Evolutionary conservation across 2,329 filamentous ascomycete species (phyloP).

Genomic region (Xylariaceae sp.): DNA sequence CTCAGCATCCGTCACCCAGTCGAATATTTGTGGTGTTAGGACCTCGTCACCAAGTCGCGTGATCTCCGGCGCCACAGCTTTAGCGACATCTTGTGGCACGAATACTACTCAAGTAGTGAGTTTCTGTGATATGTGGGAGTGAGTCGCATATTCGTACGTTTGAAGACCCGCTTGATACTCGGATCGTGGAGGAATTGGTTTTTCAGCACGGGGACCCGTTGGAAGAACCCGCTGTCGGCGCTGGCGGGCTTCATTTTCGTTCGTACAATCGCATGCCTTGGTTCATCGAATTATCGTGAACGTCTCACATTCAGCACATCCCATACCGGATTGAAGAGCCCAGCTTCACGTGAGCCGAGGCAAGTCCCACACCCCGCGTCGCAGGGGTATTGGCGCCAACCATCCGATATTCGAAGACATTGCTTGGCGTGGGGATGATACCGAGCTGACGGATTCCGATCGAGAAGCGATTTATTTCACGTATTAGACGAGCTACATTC

Average conservation of each 20-base stretch:
- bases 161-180: constrained; percentile 19
- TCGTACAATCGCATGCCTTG: too few relatives aligned
- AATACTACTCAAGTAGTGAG: constrained; percentile 42
- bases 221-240: constrained; percentile 26
- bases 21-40: constrained; percentile 52
- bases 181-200: constrained; percentile 22
- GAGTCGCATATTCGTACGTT: constrained; percentile 9
- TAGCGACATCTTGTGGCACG: constrained; percentile 40
- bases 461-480: too few relatives aligned
- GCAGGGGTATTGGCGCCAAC: too few relatives aligned
- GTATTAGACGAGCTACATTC: too few relatives aligned
- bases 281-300: too few relatives aligned
- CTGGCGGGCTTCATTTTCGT: constrained; percentile 32
- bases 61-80: constrained; percentile 43
- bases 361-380: too few relatives aligned
- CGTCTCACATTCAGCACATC: too few relatives aligned
- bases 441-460: too few relatives aligned
- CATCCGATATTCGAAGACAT: too few relatives aligned
- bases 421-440: too few relatives aligned
- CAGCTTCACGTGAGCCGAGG: too few relatives aligned
- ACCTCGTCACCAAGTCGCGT: constrained; percentile 50
- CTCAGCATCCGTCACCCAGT: constrained; percentile 63
- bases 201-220: constrained; percentile 16
- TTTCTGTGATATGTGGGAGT: background rate
- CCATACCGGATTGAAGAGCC: too few relatives aligned